phyloP scores from a whole-genome alignment of 2,329 filamentous ascomycete genomes.

The Mollisiaceae sp. region DNA sequence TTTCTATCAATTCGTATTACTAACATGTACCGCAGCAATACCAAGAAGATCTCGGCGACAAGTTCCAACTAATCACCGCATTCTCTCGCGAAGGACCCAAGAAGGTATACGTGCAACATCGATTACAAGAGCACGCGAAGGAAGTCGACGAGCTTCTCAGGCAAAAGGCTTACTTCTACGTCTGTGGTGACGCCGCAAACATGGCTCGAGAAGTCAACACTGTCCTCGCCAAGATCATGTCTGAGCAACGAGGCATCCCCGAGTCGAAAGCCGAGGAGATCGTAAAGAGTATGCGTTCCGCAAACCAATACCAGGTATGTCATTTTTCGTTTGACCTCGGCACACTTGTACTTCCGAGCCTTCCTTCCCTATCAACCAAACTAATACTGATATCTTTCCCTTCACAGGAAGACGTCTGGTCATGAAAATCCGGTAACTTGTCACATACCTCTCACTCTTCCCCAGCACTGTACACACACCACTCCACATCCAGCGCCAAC shows the following conservation, averaged over 20 bases:
- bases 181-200: constrained; percentile 96
- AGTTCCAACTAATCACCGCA: constrained; percentile 87
- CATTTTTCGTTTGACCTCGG: neutral
- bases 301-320: constrained; percentile 91
- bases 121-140: constrained; percentile 80
- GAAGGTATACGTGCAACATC: constrained; percentile 97
- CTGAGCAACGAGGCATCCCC: constrained; percentile 80
- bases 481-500: neutral
- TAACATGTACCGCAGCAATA: constrained; percentile 65
- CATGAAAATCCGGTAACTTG: constrained; percentile 12
- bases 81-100: constrained; percentile 88
- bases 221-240: constrained; percentile 84
- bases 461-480: constrained; percentile 1
- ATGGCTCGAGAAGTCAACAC: constrained; percentile 95
- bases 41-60: constrained; percentile 81
- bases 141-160: constrained; percentile 87
- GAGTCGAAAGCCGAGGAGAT: constrained; percentile 92
- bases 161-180: constrained; percentile 93
- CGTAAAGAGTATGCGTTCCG: constrained; percentile 93
- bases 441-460: neutral
- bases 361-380: constrained; percentile 7
- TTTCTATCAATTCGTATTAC: constrained; percentile 24
- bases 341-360: neutral
- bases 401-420: constrained; percentile 23
- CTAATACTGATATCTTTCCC: constrained; percentile 15